These are phyloP conservation scores for Ogataea paradorogensis DNA, from an alignment of 805 yeast species.

Conservation along the genomic window DNA sequence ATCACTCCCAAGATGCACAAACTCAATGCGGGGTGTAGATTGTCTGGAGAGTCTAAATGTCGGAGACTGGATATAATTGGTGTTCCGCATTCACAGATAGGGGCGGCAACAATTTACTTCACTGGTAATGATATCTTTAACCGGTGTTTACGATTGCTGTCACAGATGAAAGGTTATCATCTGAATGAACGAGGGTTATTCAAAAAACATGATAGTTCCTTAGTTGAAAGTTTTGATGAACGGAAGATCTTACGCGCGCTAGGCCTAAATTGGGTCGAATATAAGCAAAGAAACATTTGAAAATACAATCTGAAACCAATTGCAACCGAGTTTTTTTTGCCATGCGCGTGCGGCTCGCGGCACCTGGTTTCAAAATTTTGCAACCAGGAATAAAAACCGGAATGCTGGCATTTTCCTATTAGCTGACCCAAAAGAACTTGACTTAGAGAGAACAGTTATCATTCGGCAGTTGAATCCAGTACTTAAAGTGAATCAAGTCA, in stretches of 20 bases:
- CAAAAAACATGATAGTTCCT: constrained; percentile 10
- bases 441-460: background rate
- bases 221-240: constrained; percentile 46
- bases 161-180: constrained; percentile 35
- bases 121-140: constrained; percentile 55
- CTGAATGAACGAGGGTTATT: constrained; percentile 46
- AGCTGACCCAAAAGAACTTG: background rate
- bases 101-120: constrained; percentile 50
- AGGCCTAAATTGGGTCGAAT: constrained; percentile 34
- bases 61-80: constrained; percentile 53
- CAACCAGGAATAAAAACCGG: constrained; percentile 12
- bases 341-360: constrained; percentile 13
- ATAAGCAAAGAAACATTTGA: constrained; percentile 21
- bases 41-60: constrained; percentile 33
- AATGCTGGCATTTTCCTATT: constrained; percentile 6
- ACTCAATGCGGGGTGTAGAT: constrained; percentile 37
- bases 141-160: constrained; percentile 43
- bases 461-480: background rate
- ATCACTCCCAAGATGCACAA: constrained; percentile 23
- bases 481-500: background rate
- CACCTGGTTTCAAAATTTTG: constrained; percentile 8
- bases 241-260: constrained; percentile 42
- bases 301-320: constrained; percentile 13
- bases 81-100: constrained; percentile 44
- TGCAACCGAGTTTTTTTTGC: constrained; percentile 3